Evolutionary conservation across 2,329 filamentous ascomycete genomes (phyloP).

Genomic region (Pyrenophora seminiperda): DNA sequence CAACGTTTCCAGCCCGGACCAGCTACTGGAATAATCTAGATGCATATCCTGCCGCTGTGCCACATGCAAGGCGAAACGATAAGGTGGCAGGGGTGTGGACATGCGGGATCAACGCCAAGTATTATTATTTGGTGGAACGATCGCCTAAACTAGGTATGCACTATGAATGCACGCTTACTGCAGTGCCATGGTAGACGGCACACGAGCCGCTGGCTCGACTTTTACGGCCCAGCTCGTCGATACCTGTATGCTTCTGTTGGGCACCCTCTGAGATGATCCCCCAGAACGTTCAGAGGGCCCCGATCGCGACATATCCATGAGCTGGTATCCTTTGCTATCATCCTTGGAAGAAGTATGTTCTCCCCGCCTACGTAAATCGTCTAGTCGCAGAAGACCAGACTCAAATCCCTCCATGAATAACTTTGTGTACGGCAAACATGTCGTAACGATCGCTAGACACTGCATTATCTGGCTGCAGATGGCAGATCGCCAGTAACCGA

Average conservation of each 20-base stretch:
- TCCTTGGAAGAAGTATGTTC: slow-evolving; percentile 16
- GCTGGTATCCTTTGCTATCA: slow-evolving; percentile 19
- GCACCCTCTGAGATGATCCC: not conserved
- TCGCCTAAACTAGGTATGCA: not conserved
- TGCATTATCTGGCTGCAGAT: slow-evolving; percentile 34
- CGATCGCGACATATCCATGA: slow-evolving; percentile 25
- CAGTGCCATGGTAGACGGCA: not conserved
- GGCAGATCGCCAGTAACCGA: slow-evolving; percentile 37
- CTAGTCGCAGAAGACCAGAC: slow-evolving; percentile 29
- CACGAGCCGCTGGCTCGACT: slow-evolving; percentile 11
- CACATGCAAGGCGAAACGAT: slow-evolving; percentile 10
- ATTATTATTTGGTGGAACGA: not conserved
- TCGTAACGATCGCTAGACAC: slow-evolving; percentile 33
- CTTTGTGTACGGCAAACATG: slow-evolving; percentile 37
- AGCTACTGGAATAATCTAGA: slow-evolving; percentile 21
- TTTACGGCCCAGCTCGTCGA: slow-evolving; percentile 21
- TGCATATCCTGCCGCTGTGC: slow-evolving; percentile 4
- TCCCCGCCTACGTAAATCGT: slow-evolving; percentile 23
- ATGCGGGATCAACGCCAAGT: not conserved
- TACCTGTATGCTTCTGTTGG: slow-evolving; percentile 15
- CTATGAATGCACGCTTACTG: not conserved
- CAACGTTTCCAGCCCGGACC: slow-evolving; percentile 10
- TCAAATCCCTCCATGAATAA: slow-evolving; percentile 39
- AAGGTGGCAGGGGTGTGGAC: slow-evolving; percentile 12
- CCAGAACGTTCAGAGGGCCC: not conserved